Percentiles rank a stretch among this genome's conserved stretches.
Evolutionary conservation across 1,284 basidiomycete species (phyloP).

Genomic region (Cerrena zonata): DNA sequence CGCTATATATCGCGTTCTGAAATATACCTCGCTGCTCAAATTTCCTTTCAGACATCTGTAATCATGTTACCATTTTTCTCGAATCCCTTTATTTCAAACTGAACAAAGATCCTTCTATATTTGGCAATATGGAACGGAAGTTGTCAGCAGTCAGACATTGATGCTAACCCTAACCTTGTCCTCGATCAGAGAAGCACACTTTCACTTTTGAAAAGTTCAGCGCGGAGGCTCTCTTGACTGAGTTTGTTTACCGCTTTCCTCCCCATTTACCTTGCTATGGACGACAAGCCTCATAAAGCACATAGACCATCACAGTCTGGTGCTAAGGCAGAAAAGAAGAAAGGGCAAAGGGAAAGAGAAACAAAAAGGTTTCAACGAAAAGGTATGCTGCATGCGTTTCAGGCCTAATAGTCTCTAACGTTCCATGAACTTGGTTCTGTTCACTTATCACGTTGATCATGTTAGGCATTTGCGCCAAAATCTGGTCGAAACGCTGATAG

Average conservation of each 20-base stretch:
- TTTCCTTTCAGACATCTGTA: too few species aligned
- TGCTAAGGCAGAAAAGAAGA: conserved; percentile 70
- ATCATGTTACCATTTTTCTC: too few species aligned
- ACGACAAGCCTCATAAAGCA: conserved; percentile 67
- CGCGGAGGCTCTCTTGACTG: background rate
- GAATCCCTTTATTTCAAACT: too few species aligned
- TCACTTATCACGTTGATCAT: background rate
- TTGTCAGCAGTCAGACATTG: background rate
- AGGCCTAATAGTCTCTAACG: conserved; percentile 15
- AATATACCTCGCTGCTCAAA: too few species aligned
- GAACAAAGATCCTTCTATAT: too few species aligned
- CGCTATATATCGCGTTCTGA: too few species aligned
- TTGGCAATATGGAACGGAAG: too few species aligned
- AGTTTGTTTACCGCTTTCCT: background rate
- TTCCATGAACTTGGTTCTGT: background rate
- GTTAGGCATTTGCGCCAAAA: conserved; percentile 87
- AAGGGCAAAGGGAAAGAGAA: conserved; percentile 58
- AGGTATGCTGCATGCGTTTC: too few species aligned
- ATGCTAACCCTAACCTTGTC: background rate
- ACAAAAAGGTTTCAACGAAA: conserved; percentile 81
- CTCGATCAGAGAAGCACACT: background rate
- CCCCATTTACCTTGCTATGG: conserved; percentile 38
- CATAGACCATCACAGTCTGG: conserved; percentile 74
- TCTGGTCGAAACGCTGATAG: conserved; percentile 84
- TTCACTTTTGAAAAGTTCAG: background rate